Percentiles rank a stretch among this genome's conserved stretches.
phyloP scores from a whole-genome alignment of 2,329 filamentous ascomycete species.

The Penicillium sp. region DNA sequence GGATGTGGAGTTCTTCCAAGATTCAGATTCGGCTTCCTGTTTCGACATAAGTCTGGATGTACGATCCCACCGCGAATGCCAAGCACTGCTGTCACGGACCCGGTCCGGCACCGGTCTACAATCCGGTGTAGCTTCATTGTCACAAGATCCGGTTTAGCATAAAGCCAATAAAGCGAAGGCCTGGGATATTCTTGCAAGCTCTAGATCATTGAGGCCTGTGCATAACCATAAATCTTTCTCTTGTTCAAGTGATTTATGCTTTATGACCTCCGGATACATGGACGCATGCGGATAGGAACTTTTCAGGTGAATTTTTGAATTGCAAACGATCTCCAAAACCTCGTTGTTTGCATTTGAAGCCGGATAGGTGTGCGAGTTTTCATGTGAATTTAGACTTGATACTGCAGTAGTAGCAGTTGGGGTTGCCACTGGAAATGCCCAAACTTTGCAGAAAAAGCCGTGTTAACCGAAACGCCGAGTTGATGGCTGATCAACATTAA shows the following conservation, averaged over 20 bases:
- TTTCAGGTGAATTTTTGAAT: not conserved
- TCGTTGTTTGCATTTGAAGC: not conserved
- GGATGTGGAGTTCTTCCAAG: not conserved
- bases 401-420: not conserved
- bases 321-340: not conserved
- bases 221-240: not conserved
- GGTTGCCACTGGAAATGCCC: conserved; percentile 1
- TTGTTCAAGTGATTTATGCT: not conserved
- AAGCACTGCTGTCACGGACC: not conserved
- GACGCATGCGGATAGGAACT: conserved; percentile 8
- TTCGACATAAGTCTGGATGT: not conserved
- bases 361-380: not conserved
- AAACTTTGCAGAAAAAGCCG: conserved; percentile 17
- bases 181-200: not conserved
- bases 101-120: conserved; percentile 2
- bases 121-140: not conserved
- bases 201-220: not conserved
- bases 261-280: not conserved
- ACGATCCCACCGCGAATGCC: not conserved
- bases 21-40: not conserved
- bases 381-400: not conserved
- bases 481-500: conserved; percentile 16
- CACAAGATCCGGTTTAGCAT: not conserved
- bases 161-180: not conserved
- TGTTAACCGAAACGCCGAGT: conserved; percentile 19